Conservation (phyloP, 805 yeast genomes). For the Yueomyces sp. region DNA sequence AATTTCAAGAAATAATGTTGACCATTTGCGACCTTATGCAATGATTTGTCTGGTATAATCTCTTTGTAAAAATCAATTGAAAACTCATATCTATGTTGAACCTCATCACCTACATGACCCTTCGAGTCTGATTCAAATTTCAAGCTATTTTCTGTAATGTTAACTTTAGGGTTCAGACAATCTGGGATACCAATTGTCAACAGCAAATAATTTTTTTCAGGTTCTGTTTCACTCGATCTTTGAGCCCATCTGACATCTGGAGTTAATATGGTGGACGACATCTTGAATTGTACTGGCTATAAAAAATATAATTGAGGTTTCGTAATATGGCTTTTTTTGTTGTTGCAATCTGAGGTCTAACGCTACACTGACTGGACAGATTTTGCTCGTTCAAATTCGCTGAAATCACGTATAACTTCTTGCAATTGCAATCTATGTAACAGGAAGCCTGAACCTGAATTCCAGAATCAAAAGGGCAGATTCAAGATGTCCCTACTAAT, state of each 20-base stretch:
- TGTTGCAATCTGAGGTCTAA: too few relatives aligned
- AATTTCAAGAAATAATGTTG: conserved; percentile 42
- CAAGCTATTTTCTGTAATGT: conserved; percentile 42
- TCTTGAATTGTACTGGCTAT: neutral
- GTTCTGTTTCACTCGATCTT: conserved; percentile 68
- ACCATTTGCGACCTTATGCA: conserved; percentile 39
- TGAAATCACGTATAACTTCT: too few relatives aligned
- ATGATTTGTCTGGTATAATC: conserved; percentile 53
- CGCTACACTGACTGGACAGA: too few relatives aligned
- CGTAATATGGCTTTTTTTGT: too few relatives aligned
- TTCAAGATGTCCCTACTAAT: too few relatives aligned
- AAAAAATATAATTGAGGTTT: too few relatives aligned
- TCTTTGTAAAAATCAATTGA: conserved; percentile 65
- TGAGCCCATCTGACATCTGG: conserved; percentile 88
- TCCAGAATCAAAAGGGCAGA: too few relatives aligned
- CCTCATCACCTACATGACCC: conserved; percentile 29
- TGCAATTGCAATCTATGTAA: too few relatives aligned
- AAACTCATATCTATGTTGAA: conserved; percentile 39
- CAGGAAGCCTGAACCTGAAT: too few relatives aligned
- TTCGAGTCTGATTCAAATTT: conserved; percentile 31
- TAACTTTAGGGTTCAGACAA: conserved; percentile 43
- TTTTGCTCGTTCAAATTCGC: too few relatives aligned
- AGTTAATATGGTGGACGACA: conserved; percentile 5
- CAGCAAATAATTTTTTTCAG: conserved; percentile 59
- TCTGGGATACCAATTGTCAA: conserved; percentile 66